phyloP scores from a whole-genome alignment of 208 protist genomes.

The Trypanosoma cruzi region DNA sequence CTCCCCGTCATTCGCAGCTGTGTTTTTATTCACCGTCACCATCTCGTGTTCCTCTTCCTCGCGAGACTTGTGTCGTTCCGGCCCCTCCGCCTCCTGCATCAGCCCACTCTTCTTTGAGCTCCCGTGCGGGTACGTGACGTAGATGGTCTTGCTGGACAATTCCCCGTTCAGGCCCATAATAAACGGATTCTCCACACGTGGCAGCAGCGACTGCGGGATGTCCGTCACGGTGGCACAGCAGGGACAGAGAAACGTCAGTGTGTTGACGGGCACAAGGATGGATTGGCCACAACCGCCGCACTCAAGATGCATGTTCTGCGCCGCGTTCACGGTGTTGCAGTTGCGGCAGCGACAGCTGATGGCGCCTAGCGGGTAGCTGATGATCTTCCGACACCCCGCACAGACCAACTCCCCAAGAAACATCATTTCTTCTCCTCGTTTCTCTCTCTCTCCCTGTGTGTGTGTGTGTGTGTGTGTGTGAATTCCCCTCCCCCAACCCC shows the following conservation, averaged over 20 bases:
- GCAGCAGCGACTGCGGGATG: conserved; percentile 71
- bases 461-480: too few relatives aligned
- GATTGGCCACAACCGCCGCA: conserved; percentile 46
- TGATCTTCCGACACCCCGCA: conserved; percentile 57
- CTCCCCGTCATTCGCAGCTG: background rate
- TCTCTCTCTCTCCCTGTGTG: background rate
- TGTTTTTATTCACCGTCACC: background rate
- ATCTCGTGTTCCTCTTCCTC: conserved; percentile 17
- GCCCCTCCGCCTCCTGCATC: conserved; percentile 9
- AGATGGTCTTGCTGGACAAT: conserved; percentile 41
- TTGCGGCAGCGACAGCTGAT: conserved; percentile 75
- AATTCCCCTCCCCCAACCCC: too few relatives aligned
- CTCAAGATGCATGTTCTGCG: conserved; percentile 49
- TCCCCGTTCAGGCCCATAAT: conserved; percentile 21
- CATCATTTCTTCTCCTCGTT: conserved; percentile 28
- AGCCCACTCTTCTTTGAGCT: conserved; percentile 1
- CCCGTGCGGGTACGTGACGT: conserved; percentile 57
- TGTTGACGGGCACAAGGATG: conserved; percentile 81
- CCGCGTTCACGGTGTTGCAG: conserved; percentile 67
- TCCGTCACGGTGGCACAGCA: conserved; percentile 74
- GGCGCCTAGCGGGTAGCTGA: conserved; percentile 72
- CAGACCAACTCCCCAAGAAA: conserved; percentile 75
- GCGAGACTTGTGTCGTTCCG: background rate
- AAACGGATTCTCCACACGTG: conserved; percentile 38
- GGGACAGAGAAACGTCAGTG: conserved; percentile 65